Evolutionary conservation across 768 basidiomycete species (phyloP).

Genomic region (Collybia sordida): DNA sequence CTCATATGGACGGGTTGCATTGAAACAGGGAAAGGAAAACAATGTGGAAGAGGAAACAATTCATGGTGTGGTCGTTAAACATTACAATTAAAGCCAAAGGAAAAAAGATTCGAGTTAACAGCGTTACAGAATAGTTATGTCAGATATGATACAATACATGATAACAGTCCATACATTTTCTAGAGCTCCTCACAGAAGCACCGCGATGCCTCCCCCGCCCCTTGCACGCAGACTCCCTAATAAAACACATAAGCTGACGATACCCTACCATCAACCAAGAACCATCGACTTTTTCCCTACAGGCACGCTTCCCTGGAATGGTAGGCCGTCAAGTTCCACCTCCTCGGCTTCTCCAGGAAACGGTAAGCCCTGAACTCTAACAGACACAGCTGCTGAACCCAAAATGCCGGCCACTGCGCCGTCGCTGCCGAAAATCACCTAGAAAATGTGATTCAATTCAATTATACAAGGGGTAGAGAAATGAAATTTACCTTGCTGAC

Average conservation of each 20-base stretch:
- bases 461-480: constrained; percentile 4
- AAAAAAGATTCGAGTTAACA: neutral
- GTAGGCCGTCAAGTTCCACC: constrained; percentile 62
- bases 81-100: constrained; percentile 41
- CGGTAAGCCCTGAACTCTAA: constrained; percentile 62
- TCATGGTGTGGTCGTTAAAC: constrained; percentile 54
- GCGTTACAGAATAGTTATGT: neutral
- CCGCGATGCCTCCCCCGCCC: neutral
- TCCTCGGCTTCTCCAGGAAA: constrained; percentile 38
- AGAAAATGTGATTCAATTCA: constrained; percentile 1
- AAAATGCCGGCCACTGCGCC: constrained; percentile 71
- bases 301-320: constrained; percentile 64
- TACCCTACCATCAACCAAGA: neutral
- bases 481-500: constrained; percentile 60
- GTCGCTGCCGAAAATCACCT: constrained; percentile 68
- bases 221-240: neutral
- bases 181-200: neutral
- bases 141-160: neutral
- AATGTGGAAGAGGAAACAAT: constrained; percentile 56
- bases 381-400: constrained; percentile 61
- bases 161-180: neutral
- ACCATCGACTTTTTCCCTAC: constrained; percentile 53
- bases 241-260: neutral
- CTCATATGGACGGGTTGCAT: constrained; percentile 48
- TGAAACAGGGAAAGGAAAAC: constrained; percentile 38